phyloP scores from a whole-genome alignment of 1,284 basidiomycete genomes.

The Nidula niveotomentosa region DNA sequence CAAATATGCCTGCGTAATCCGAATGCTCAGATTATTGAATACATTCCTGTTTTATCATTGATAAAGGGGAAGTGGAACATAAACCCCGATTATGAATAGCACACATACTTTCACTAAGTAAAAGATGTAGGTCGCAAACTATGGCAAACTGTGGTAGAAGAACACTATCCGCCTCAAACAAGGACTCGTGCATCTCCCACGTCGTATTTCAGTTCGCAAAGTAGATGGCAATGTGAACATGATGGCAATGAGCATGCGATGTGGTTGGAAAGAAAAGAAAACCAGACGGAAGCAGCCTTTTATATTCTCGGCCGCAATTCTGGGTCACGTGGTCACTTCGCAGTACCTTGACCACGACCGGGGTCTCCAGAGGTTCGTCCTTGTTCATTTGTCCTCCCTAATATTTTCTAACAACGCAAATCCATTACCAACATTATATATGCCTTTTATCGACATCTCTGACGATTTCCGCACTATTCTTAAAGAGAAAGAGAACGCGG shows the following conservation, averaged over 20 bases:
- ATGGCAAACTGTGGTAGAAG: constrained; percentile 61
- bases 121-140: constrained; percentile 61
- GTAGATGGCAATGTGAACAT: background rate
- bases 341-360: too few relatives aligned
- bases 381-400: background rate
- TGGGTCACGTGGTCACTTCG: too few relatives aligned
- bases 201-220: background rate
- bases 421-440: constrained; percentile 13
- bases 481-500: constrained; percentile 40
- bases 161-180: constrained; percentile 73
- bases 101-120: background rate
- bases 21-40: too few relatives aligned
- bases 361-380: too few relatives aligned
- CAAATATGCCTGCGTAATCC: too few relatives aligned
- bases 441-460: constrained; percentile 58
- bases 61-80: background rate
- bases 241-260: background rate
- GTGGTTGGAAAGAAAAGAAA: background rate
- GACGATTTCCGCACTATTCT: constrained; percentile 56
- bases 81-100: background rate
- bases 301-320: background rate
- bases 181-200: constrained; percentile 38
- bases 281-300: background rate
- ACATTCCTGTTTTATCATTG: background rate
- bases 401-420: too few relatives aligned